phyloP scores from a whole-genome alignment of 371 early-diverging fungal species.

The Actinomucor elegans region DNA sequence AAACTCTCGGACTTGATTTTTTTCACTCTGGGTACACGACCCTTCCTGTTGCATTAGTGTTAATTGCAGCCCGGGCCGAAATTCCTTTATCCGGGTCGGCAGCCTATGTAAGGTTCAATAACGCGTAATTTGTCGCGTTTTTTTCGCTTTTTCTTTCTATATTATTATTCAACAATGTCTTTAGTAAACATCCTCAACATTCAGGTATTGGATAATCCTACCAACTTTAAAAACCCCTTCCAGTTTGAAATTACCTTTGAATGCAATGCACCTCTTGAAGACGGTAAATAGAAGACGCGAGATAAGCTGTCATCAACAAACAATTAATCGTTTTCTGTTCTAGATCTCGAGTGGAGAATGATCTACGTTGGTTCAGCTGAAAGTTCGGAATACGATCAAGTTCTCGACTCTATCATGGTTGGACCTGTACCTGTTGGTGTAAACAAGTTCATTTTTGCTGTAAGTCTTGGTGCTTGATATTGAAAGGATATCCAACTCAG shows the following conservation, averaged over 20 bases:
- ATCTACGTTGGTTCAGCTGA: conserved; percentile 93
- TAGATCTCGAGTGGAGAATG: conserved; percentile 96
- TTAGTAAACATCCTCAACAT: conserved; percentile 85
- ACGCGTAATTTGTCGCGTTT: not conserved
- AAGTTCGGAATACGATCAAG: conserved; percentile 84
- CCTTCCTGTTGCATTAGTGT: no score
- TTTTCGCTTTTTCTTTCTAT: not conserved
- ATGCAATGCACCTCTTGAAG: conserved; percentile 82
- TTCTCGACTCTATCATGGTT: conserved; percentile 92
- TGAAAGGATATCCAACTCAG: not conserved
- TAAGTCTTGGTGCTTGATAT: conserved; percentile 30
- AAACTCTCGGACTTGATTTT: conserved; percentile 8
- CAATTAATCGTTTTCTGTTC: not conserved
- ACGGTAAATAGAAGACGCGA: conserved; percentile 64
- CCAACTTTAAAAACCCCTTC: conserved; percentile 77
- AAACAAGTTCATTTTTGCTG: conserved; percentile 91
- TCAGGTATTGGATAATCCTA: conserved; percentile 82
- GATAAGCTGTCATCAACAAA: no score
- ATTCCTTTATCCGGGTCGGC: no score
- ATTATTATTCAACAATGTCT: conserved; percentile 59
- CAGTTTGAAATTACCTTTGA: conserved; percentile 97
- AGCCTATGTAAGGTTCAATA: no score
- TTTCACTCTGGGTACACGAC: not conserved
- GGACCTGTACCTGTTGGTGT: conserved; percentile 97
- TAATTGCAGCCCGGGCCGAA: no score